A percentile compares a stretch with the other conserved stretches of the same genome.
Conservation (phyloP, 768 basidiomycete genomes). For the Rhizopogon roseolus region DNA sequence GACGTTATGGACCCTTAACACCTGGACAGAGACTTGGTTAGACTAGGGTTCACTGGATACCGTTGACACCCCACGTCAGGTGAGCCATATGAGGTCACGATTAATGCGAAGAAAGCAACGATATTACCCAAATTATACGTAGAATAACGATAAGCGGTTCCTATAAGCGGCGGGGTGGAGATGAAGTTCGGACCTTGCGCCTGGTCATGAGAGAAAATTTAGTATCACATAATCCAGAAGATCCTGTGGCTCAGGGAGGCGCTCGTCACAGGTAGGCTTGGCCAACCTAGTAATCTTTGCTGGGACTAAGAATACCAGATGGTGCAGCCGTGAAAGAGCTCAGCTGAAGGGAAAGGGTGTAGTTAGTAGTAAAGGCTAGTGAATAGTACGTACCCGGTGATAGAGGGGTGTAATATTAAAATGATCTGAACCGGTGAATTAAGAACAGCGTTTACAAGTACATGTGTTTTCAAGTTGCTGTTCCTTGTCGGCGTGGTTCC, state of each 20-base stretch:
- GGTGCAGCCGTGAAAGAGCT: too few relatives aligned
- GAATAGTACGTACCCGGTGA: too few relatives aligned
- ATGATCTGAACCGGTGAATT: not conserved
- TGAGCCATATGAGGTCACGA: not conserved
- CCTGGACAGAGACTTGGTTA: not conserved
- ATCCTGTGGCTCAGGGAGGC: too few relatives aligned
- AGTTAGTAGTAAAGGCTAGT: too few relatives aligned
- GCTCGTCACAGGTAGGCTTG: not conserved
- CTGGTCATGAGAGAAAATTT: not conserved
- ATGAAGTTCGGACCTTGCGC: not conserved
- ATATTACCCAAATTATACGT: constrained; percentile 1
- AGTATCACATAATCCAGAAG: not conserved
- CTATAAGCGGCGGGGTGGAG: constrained; percentile 7
- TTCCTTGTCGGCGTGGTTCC: not conserved
- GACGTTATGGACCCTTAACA: not conserved
- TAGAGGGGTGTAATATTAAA: not conserved
- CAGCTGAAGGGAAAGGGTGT: too few relatives aligned
- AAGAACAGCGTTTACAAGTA: not conserved
- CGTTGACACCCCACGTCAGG: not conserved
- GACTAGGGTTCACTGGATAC: not conserved
- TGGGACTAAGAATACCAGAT: not conserved
- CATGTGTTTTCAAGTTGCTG: not conserved
- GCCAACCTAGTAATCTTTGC: not conserved
- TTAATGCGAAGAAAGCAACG: not conserved
- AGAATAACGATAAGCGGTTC: not conserved